Base-by-base conservation (phyloP, 192 early-diverging fungal genomes). In the Geranomyces variabilis region DNA sequence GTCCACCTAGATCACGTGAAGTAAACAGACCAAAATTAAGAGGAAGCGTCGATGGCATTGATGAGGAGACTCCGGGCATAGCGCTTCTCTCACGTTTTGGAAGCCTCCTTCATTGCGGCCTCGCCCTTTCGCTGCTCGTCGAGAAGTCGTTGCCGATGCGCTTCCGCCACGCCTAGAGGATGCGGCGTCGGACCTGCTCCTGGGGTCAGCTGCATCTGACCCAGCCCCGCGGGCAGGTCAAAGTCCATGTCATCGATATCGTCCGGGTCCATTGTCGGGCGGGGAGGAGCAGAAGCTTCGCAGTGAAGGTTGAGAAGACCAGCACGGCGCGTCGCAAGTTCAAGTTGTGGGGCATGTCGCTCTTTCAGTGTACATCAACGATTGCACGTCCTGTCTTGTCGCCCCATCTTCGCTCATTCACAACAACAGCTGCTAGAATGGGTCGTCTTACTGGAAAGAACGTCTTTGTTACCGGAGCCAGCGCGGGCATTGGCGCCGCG, bases 401-500 rank as follows among this genome's bases (percentile, higher is more conserved):
- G 36, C 36, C 36, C 36, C 36, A 41, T 41, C 36, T 41, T 41
- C 36, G 36, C 36, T 41, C 36, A 41, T 10, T 7, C 10, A 41
- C 36, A 41, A 41, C 36, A 41, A 41, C 36, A 41, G 36, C 36
- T 10, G 36, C 36, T 3, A 10, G 36, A 41, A 41, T 41, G 36
- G 36, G 36, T 41, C 36, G 36, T 41, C 36, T 41, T 41, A 10
- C 36, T 7, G 36, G 36, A 41, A 41, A 41, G 36, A 41, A 41
- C 36, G 36, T 41, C 36, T 41, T 41, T 73, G 87, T 83, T 57
- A 90, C 90, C 43, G 91, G 91, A 10, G 89, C 91, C 28, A 84
- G 84, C 28, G 80, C 87, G 5, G 90, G 90, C 43, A 93, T 91
- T 45, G 91, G 91, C 57, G 81, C 84, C 67, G 88, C 89, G n/a